These are phyloP conservation scores for Cronartium ribicola DNA, from an alignment of 1,284 basidiomycete genomes.

Conservation along the genomic window DNA sequence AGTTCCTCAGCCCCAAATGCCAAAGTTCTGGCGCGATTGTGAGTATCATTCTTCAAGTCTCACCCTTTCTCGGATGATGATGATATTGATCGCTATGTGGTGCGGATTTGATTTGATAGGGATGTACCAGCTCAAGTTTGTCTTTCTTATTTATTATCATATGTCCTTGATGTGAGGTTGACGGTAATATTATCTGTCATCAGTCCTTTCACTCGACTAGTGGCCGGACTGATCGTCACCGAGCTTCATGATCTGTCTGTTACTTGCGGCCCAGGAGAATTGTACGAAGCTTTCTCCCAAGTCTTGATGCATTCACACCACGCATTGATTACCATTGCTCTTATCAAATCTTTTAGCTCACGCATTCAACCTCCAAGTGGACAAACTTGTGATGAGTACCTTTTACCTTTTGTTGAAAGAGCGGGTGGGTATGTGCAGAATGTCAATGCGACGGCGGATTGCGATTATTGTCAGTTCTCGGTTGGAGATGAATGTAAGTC, in stretches of 20 bases:
- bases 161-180: constrained; percentile 42
- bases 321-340: constrained; percentile 46
- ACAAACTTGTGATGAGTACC: constrained; percentile 70
- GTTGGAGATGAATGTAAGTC: constrained; percentile 14
- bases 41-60: background rate
- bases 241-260: constrained; percentile 3
- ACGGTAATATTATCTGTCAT: too few relatives aligned
- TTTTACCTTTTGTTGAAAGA: constrained; percentile 58
- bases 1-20: constrained; percentile 56
- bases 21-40: constrained; percentile 5
- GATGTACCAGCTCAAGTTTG: constrained; percentile 69
- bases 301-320: constrained; percentile 66
- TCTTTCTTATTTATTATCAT: constrained; percentile 52
- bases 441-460: constrained; percentile 59
- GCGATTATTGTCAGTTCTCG: constrained; percentile 66
- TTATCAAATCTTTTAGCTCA: constrained; percentile 59
- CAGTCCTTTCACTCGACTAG: constrained; percentile 64
- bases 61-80: constrained; percentile 43
- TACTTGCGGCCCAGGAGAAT: constrained; percentile 54
- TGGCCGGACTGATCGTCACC: constrained; percentile 53
- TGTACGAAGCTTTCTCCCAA: too few relatives aligned
- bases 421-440: constrained; percentile 65
- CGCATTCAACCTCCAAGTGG: constrained; percentile 67
- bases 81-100: constrained; percentile 61
- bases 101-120: constrained; percentile 70